Conservation (phyloP, 2,329 filamentous ascomycete species). For the Aspergillus sclerotialis region DNA sequence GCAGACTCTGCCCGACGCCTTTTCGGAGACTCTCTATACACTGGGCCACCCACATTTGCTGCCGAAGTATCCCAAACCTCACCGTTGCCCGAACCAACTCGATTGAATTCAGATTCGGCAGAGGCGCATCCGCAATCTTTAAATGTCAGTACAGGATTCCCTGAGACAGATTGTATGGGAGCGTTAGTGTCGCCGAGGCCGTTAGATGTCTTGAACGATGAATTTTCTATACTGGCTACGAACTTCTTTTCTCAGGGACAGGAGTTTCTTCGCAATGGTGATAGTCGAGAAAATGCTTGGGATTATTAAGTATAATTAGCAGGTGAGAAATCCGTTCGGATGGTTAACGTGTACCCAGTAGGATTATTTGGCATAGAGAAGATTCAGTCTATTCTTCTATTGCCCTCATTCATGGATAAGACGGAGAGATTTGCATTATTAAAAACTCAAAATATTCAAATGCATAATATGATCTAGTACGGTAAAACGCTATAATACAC, state of each 20-base stretch:
- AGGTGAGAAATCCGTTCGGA: no score
- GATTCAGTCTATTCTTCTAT: no score
- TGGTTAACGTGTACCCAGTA: no score
- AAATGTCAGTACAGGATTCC: conserved; percentile 9
- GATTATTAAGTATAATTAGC: conserved; percentile 25
- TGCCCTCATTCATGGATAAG: no score
- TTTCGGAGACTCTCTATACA: conserved; percentile 37
- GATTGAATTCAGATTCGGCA: conserved; percentile 22
- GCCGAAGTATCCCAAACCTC: conserved; percentile 38
- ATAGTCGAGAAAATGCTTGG: conserved; percentile 29
- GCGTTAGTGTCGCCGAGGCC: conserved; percentile 16
- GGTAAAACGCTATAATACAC: no score
- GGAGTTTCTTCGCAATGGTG: conserved; percentile 32
- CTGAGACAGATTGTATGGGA: conserved; percentile 10
- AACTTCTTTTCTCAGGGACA: conserved; percentile 44
- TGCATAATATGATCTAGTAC: no score
- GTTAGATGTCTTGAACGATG: conserved; percentile 29
- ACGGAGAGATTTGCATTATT: no score
- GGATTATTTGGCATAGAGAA: no score
- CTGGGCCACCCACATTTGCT: conserved; percentile 16
- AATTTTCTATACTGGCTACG: conserved; percentile 41
- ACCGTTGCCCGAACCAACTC: conserved; percentile 37
- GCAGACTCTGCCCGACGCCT: conserved; percentile 28
- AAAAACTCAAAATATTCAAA: no score
- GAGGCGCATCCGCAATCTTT: conserved; percentile 8